Evolutionary conservation across 2,329 filamentous ascomycete species (phyloP).

Genomic region (Venturiaceae sp.): DNA sequence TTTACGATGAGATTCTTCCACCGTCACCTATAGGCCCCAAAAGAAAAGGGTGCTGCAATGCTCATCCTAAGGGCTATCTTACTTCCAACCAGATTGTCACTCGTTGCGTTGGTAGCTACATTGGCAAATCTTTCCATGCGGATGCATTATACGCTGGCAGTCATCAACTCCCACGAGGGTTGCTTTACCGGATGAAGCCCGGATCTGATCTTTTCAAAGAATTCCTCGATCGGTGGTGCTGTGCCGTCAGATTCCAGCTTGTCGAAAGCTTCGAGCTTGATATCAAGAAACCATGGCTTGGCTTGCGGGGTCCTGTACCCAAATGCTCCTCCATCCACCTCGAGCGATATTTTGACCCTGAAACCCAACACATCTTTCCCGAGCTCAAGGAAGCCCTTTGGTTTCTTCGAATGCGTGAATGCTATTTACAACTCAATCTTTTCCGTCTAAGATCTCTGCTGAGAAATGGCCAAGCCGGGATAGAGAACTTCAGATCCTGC

Average conservation of each 20-base stretch:
- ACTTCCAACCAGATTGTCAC: neutral
- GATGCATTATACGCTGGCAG: neutral
- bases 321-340: neutral
- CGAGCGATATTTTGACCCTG: neutral
- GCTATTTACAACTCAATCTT: neutral
- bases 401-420: constrained; percentile 3
- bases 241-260: neutral
- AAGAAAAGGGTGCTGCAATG: no score
- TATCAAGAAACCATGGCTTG: neutral
- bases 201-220: neutral
- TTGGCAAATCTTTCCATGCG: neutral
- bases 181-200: neutral
- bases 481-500: neutral
- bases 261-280: constrained; percentile 1
- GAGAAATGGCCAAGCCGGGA: neutral
- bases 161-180: neutral
- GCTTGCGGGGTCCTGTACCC: neutral
- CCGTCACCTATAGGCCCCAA: no score
- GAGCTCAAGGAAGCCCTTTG: neutral
- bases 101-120: neutral
- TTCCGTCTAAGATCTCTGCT: neutral
- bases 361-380: neutral
- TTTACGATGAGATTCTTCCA: neutral
- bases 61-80: no score
- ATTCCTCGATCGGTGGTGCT: neutral